phyloP scores from a whole-genome alignment of 2,329 filamentous ascomycete species.

The Monosporascus sp. region DNA sequence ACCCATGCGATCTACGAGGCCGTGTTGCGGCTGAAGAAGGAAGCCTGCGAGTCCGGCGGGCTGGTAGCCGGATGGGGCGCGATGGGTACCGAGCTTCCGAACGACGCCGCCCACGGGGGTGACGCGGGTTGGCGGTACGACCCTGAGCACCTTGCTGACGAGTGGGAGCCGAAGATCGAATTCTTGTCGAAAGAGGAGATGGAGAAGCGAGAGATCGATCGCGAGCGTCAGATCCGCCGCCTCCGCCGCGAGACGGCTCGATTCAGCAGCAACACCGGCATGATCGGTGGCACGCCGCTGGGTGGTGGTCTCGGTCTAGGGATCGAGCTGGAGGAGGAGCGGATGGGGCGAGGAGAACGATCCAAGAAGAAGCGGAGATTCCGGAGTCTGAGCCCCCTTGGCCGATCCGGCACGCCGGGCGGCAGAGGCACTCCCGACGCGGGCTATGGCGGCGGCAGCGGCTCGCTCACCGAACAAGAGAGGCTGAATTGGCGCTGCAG shows the following conservation, averaged over 20 bases:
- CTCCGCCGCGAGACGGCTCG: conserved; percentile 85
- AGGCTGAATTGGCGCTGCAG: conserved; percentile 78
- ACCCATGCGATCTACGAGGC: conserved; percentile 97
- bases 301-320: conserved; percentile 44
- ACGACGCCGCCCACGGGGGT: conserved; percentile 75
- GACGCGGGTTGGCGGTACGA: conserved; percentile 96
- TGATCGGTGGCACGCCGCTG: conserved; percentile 68
- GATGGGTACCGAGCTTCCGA: conserved; percentile 69
- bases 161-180: conserved; percentile 81
- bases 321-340: conserved; percentile 62
- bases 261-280: conserved; percentile 80
- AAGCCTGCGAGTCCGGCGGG: conserved; percentile 87
- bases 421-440: conserved; percentile 77
- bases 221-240: conserved; percentile 83
- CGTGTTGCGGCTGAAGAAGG: conserved; percentile 87
- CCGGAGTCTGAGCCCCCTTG: conserved; percentile 77
- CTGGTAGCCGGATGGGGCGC: conserved; percentile 69
- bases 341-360: conserved; percentile 85
- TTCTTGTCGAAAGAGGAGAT: conserved; percentile 90
- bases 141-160: conserved; percentile 77
- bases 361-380: conserved; percentile 95
- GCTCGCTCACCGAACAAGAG: conserved; percentile 69
- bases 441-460: conserved; percentile 62
- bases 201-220: conserved; percentile 90
- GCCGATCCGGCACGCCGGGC: conserved; percentile 60